phyloP scores from a whole-genome alignment of 768 basidiomycete genomes.

The Agrocybe chaxingu region DNA sequence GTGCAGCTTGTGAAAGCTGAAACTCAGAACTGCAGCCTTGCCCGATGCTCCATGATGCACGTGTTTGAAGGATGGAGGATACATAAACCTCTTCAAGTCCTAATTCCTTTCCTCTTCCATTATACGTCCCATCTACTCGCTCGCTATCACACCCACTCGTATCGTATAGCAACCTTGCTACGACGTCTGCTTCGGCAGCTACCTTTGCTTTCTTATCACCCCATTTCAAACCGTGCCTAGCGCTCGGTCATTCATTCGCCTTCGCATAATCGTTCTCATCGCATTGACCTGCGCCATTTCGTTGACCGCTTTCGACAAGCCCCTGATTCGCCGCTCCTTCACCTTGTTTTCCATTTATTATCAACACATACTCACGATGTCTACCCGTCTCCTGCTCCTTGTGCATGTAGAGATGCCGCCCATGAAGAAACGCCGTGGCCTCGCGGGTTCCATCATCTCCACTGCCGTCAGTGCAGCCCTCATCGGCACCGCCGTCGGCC shows the following conservation, averaged over 20 bases:
- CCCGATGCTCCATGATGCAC: conserved; percentile 3
- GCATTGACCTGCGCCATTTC: conserved; percentile 9
- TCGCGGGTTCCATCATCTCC: conserved; percentile 80
- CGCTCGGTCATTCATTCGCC: background rate
- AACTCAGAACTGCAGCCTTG: conserved; percentile 4
- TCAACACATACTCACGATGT: conserved; percentile 11
- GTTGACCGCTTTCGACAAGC: background rate
- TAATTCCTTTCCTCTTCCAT: background rate
- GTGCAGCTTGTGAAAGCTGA: background rate
- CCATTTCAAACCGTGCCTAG: background rate
- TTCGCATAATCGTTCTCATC: conserved; percentile 4
- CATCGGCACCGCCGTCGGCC: conserved; percentile 82
- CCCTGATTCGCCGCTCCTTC: conserved; percentile 1
- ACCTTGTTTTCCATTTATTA: conserved; percentile 10
- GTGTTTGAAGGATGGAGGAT: conserved; percentile 10
- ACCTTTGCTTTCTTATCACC: conserved; percentile 4
- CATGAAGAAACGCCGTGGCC: conserved; percentile 74
- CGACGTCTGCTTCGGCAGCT: background rate
- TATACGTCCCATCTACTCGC: background rate
- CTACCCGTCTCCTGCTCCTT: conserved; percentile 39
- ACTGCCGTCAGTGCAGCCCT: conserved; percentile 83
- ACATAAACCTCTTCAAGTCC: conserved; percentile 9
- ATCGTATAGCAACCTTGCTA: too few species aligned
- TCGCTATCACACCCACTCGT: background rate
- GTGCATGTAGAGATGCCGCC: conserved; percentile 70